Evolutionary conservation across 1,139 yeast genomes (phyloP), one percentile per base, ranked within the genome.

Genomic region (Geotrichum restrictum): DNA sequence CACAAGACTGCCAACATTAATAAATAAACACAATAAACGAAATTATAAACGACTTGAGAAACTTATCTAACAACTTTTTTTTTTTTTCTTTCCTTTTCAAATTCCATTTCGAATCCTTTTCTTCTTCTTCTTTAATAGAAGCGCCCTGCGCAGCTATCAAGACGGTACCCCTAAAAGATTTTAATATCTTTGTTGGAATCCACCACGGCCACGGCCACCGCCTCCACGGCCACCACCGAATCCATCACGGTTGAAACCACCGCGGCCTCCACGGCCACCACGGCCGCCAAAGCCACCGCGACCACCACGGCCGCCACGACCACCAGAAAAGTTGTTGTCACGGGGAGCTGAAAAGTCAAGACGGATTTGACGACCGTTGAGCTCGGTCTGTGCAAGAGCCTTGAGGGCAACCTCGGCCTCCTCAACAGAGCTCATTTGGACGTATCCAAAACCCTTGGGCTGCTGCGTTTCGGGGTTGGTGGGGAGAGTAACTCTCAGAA

Each of bases 381-480:
- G 78, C 75, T 83, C 81, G 72, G 83, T 85, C 69, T 98, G 98
- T 70, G 88, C 87, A 73, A 91, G 74, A 55, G 86, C 91, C 61
- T 85, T 89, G 62, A 87, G 75, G 56, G 98, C 98, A 58, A 83
- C 80, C 74, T 85, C 82, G 62, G 98, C 98, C 69, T 88, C 96
- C 49, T 89, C 98, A 60, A 86, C 77, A 53, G 84, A 77, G 41
- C 85, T 77, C 70, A 81, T 89, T 77, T 93, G 98, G 57, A 93
- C 96, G 74, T 93, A 93, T 62, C 98, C 98, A 75, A 93, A 93
- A 62, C 98, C 98, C 81, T 93, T 93, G 72, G 96, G 95, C 76
- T 89, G 96, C 71, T 89, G 95, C 61, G 97, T 89, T 73, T 89
- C 98, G 68, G 96, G 97, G 75, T 91, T 94, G 48, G 98, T 91